phyloP scores from a whole-genome alignment of 31 red algal species.

The Porphyra umbilicalis region DNA sequence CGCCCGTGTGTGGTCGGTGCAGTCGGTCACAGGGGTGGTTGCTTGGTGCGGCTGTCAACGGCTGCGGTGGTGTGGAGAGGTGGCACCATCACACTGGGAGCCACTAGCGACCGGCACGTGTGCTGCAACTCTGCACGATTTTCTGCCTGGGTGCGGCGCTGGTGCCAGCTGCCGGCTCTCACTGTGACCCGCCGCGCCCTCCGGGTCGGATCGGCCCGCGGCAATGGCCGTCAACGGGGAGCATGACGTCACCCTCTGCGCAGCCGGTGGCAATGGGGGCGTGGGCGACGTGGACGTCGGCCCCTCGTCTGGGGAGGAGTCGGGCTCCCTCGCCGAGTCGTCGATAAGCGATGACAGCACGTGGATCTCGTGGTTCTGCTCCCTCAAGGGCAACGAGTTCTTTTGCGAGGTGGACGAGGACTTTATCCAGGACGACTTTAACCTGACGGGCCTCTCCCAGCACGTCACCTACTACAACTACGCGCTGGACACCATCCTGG shows the following conservation, averaged over 20 bases:
- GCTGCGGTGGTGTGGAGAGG: no score
- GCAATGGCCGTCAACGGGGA: background rate
- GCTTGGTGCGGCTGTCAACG: no score
- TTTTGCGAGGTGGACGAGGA: constrained; percentile 99
- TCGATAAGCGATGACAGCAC: constrained; percentile 55
- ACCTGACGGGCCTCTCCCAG: constrained; percentile 80
- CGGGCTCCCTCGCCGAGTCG: background rate
- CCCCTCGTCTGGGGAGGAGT: background rate
- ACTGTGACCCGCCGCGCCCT: no score
- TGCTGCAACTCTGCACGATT: no score
- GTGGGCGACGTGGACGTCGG: background rate
- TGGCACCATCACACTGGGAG: no score
- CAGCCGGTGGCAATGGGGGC: background rate
- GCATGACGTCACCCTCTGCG: background rate
- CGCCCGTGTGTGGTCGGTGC: no score
- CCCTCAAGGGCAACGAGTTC: constrained; percentile 97
- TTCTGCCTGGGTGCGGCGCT: no score
- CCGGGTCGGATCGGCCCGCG: no score
- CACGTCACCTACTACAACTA: constrained; percentile 98
- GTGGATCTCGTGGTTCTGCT: constrained; percentile 98
- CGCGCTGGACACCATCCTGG: constrained; percentile 97
- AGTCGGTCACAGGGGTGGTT: no score
- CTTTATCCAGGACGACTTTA: constrained; percentile 99
- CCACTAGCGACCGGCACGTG: no score
- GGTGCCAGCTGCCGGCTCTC: no score